Evolutionary conservation across 768 basidiomycete species (phyloP), one percentile per base, ranked within the genome.

Genomic region (Tulasnella sp.): DNA sequence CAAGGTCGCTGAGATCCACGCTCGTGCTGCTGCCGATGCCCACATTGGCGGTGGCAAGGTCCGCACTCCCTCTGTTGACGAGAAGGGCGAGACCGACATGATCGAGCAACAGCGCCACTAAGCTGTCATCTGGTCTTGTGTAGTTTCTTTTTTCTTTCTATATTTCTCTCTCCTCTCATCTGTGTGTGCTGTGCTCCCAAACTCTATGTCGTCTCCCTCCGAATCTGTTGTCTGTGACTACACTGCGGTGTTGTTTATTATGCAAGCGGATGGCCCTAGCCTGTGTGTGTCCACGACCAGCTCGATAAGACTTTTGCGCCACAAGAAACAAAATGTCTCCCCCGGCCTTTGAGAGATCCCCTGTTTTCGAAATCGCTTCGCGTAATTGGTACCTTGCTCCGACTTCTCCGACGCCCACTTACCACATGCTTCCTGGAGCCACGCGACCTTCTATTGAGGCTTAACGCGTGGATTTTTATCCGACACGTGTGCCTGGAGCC

Each of bases 1-100:
- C 0, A 88, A 86, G 32, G 82, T 87, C 35, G 81, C 79, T n/a
- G 69, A 79, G 70, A 29, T 80, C 70, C 55, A 77, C 74, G 79
- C 74, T 40, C 57, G 69, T 7, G 75, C 79, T 32, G 79, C 51
- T 26, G 61, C 51, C 32, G 75, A 77, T 40, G 37, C 69, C 26
- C 57, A 70, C 39, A n/a, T 69, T 42, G 74, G 37, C 32, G 42
- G 2, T 37, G 42, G 44, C 40, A 29, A 73, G 42, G 70, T 15
- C 13, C 42, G 48, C 44, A 71, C 77, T 40, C 77, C 77, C 48
- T 77, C 77, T 16, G 39, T 77, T 73, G 77, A 77, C 67, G 76
- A 77, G 37, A 72, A 76, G 77, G 76, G 29, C 9, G 23, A 15
- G 48, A 61, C 18, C 42, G 79, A 79, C 32, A 77, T 73, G 75